Evolutionary conservation across 106 monocot genomes (phyloP).

Genomic region (Dendrobium huoshanense): DNA sequence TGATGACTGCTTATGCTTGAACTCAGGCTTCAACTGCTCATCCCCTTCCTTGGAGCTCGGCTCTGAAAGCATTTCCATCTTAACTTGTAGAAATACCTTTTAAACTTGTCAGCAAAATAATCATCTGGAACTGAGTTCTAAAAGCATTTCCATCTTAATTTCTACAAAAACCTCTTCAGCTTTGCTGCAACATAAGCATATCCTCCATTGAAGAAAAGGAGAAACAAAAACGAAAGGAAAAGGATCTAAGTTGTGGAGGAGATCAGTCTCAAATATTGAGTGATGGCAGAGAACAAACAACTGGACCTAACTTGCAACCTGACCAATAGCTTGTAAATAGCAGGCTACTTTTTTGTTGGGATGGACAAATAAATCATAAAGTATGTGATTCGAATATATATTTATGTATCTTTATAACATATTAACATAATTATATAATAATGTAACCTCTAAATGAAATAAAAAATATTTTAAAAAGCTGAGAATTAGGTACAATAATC

Average conservation of each 20-base stretch:
- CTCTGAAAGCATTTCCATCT: not conserved
- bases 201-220: not conserved
- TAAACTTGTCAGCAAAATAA: not conserved
- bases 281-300: not conserved
- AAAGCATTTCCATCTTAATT: not conserved
- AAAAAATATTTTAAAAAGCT: too few species aligned
- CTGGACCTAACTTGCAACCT: not conserved
- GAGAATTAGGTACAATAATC: too few species aligned
- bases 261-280: not conserved
- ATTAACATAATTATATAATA: too few species aligned
- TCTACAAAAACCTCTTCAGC: not conserved
- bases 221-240: not conserved
- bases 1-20: constrained; percentile 17
- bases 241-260: not conserved
- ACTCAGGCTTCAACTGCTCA: constrained; percentile 8
- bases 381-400: too few species aligned
- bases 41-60: not conserved
- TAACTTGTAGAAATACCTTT: not conserved
- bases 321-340: not conserved
- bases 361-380: too few species aligned
- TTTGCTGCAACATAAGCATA: not conserved
- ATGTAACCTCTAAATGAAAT: too few species aligned
- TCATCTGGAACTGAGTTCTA: not conserved
- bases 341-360: too few species aligned
- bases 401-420: too few species aligned